Percentiles rank a stretch among this genome's conserved stretches.
Conservation (phyloP, 169 alveolate genomes). For the Neospora caninum region DNA sequence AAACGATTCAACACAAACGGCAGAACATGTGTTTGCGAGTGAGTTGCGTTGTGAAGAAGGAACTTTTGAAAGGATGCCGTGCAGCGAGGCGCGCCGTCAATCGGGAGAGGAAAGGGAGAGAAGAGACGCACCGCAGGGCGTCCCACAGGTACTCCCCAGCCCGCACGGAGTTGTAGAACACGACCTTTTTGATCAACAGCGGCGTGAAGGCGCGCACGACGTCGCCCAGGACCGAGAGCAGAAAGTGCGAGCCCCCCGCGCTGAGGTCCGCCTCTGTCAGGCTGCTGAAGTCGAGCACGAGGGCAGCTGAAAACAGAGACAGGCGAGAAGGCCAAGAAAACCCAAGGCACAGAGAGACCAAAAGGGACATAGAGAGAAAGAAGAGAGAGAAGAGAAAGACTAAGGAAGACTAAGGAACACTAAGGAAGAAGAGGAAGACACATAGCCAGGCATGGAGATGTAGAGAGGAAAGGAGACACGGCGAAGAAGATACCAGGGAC, state of each 20-base stretch:
- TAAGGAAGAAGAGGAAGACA: no score
- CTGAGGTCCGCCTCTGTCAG: background rate
- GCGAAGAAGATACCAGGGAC: no score
- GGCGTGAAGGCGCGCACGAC: background rate
- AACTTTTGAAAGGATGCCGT: no score
- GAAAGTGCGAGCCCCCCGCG: background rate
- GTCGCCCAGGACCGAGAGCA: background rate
- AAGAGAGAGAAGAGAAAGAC: background rate
- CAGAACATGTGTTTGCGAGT: no score
- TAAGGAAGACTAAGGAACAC: background rate
- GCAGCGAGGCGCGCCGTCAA: no score
- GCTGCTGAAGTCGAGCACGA: background rate
- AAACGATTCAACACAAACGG: no score
- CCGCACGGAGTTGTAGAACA: background rate
- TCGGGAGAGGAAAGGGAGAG: no score
- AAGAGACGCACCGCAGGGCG: background rate
- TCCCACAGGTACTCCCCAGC: conserved; percentile 2
- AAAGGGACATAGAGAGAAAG: background rate
- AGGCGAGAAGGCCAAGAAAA: background rate
- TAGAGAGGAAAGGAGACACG: no score
- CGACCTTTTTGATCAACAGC: background rate
- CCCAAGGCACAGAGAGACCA: background rate
- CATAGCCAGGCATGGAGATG: no score
- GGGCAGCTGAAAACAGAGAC: background rate
- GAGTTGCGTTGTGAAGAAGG: no score